These are phyloP conservation scores for Russula olivacea DNA, from an alignment of 768 basidiomycete species.

Conservation along the genomic window DNA sequence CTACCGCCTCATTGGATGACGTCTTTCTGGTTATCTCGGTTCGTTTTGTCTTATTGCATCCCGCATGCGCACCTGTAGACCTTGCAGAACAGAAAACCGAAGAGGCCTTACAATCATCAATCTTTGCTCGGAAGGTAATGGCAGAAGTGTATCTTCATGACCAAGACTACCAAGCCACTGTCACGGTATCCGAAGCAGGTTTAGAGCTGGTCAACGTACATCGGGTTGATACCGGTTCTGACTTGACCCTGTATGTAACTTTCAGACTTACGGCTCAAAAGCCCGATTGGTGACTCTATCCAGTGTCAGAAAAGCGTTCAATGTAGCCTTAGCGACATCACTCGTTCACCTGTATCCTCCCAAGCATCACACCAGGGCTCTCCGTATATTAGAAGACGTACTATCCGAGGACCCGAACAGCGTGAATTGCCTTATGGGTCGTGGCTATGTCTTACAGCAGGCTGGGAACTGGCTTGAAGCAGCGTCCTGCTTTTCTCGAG, in stretches of 20 bases:
- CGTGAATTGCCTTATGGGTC: slow-evolving; percentile 60
- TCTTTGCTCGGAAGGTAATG: slow-evolving; percentile 62
- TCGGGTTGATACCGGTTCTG: slow-evolving; percentile 54
- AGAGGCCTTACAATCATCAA: slow-evolving; percentile 36
- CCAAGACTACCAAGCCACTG: slow-evolving; percentile 66
- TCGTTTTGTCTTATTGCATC: slow-evolving; percentile 27
- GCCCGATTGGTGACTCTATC: not conserved
- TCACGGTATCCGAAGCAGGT: slow-evolving; percentile 66
- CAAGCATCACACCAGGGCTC: slow-evolving; percentile 79
- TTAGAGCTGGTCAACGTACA: slow-evolving; percentile 48
- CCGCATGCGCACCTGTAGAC: not conserved
- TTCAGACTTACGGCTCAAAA: not conserved
- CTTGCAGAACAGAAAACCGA: slow-evolving; percentile 10
- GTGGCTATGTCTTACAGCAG: slow-evolving; percentile 65
- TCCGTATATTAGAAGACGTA: slow-evolving; percentile 66
- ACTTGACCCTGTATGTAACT: slow-evolving; percentile 42
- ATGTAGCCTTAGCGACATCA: slow-evolving; percentile 64
- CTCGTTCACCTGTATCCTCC: slow-evolving; percentile 85
- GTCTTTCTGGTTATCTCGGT: slow-evolving; percentile 60
- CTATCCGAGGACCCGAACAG: slow-evolving; percentile 59
- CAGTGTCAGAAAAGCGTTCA: slow-evolving; percentile 63
- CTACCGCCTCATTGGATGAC: slow-evolving; percentile 37
- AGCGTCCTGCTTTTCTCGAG: slow-evolving; percentile 51
- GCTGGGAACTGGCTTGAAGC: slow-evolving; percentile 66
- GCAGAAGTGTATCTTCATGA: slow-evolving; percentile 61